Evolutionary conservation across 768 basidiomycete genomes (phyloP).

Genomic region (Termitomyces sp.): DNA sequence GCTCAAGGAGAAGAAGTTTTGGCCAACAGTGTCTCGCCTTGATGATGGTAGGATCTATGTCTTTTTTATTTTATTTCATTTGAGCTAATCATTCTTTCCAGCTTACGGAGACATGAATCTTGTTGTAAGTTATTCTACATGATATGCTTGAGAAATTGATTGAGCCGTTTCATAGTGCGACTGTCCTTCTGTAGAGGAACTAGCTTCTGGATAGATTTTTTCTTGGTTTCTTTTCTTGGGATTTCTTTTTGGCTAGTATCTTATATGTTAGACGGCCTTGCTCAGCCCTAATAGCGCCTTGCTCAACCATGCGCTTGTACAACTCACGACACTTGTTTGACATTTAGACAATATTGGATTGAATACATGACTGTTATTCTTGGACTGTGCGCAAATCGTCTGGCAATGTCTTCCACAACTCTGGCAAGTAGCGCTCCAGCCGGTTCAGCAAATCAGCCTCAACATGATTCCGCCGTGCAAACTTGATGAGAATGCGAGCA

Average conservation of each 20-base stretch:
- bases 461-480: conserved; percentile 41
- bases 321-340: conserved; percentile 21
- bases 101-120: conserved; percentile 94
- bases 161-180: conserved; percentile 55
- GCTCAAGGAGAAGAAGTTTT: conserved; percentile 89
- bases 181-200: conserved; percentile 82
- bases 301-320: conserved; percentile 63
- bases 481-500: conserved; percentile 50
- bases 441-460: conserved; percentile 43
- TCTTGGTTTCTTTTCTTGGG: not conserved
- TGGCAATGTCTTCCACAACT: conserved; percentile 31
- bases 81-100: conserved; percentile 21
- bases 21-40: conserved; percentile 90
- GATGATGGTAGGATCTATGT: conserved; percentile 81
- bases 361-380: not conserved
- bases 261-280: conserved; percentile 35
- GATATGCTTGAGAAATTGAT: not conserved
- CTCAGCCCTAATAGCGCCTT: conserved; percentile 44
- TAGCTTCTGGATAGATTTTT: conserved; percentile 36
- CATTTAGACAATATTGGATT: not conserved
- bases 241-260: conserved; percentile 1
- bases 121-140: conserved; percentile 52
- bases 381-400: conserved; percentile 16
- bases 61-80: not conserved
- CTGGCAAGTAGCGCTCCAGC: conserved; percentile 37